Evolutionary conservation across 176 grass and related monocot genomes (phyloP).

Genomic region (maize (Zea mays)): Zm-B73-REFERENCE-NAM-5.0 NC_050096.1:1226001-1226500

Average conservation of each 20-base stretch:
- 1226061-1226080: background rate
- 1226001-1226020: slow-evolving; percentile 87
- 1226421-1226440: slow-evolving; percentile 24
- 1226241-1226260: slow-evolving; percentile 67
- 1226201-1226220: slow-evolving; percentile 48
- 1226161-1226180: slow-evolving; percentile 71
- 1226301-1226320: background rate
- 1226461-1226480: slow-evolving; percentile 72
- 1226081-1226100: background rate
- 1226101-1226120: slow-evolving; percentile 19
- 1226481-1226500: slow-evolving; percentile 75
- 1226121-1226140: background rate
- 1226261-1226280: slow-evolving; percentile 43
- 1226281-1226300: slow-evolving; percentile 14
- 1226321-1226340: slow-evolving; percentile 61
- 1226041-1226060: slow-evolving; percentile 36
- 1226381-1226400: slow-evolving; percentile 58
- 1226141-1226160: slow-evolving; percentile 54
- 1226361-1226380: slow-evolving; percentile 79
- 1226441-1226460: slow-evolving; percentile 64
- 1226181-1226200: slow-evolving; percentile 59
- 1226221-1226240: slow-evolving; percentile 43
- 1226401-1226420: slow-evolving; percentile 57
- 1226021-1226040: slow-evolving; percentile 83
- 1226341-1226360: slow-evolving; percentile 98